Conservation (phyloP, 106 monocot genomes). For the Narthecium ossifragum region DNA sequence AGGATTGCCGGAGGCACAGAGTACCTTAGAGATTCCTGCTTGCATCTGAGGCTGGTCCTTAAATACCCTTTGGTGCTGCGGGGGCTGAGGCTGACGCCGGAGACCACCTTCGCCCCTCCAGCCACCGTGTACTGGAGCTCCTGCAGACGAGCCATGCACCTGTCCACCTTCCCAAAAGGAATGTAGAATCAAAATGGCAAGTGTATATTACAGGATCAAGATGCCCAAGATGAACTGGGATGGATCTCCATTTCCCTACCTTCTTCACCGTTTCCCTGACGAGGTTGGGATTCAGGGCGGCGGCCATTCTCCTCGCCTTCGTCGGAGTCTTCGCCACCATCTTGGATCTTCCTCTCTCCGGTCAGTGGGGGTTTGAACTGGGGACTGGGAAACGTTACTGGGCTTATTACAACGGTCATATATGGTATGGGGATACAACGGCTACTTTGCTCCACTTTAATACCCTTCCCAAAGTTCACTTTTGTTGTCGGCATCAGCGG, state of each 20-base stretch:
- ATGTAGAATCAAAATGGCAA: not conserved
- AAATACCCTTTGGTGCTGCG: conserved; percentile 71
- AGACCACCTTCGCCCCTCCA: conserved; percentile 59
- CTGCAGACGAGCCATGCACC: conserved; percentile 79
- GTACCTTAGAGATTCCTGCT: conserved; percentile 76
- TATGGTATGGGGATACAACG: conserved; percentile 4
- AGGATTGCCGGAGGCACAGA: not conserved
- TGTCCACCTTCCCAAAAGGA: conserved; percentile 51
- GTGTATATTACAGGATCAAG: not conserved
- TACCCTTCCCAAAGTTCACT: no score
- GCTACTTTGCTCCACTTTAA: not conserved
- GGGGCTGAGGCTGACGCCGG: conserved; percentile 71
- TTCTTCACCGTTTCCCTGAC: conserved; percentile 75
- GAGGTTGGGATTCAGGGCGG: conserved; percentile 49
- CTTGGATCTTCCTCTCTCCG: conserved; percentile 1
- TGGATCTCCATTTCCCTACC: conserved; percentile 19
- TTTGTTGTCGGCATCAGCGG: no score
- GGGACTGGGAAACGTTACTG: no score
- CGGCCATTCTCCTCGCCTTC: conserved; percentile 45
- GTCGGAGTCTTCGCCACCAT: conserved; percentile 81
- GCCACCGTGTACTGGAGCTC: conserved; percentile 84
- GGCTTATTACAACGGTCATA: conserved; percentile 11
- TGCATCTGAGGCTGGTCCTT: conserved; percentile 82
- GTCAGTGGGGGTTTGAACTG: not conserved
- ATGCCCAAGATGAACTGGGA: not conserved